Percentiles rank a stretch among this genome's conserved stretches.
These are phyloP conservation scores for Echinosophora koreensis DNA, from an alignment of 306 rosid genomes.

Conservation along the genomic window DNA sequence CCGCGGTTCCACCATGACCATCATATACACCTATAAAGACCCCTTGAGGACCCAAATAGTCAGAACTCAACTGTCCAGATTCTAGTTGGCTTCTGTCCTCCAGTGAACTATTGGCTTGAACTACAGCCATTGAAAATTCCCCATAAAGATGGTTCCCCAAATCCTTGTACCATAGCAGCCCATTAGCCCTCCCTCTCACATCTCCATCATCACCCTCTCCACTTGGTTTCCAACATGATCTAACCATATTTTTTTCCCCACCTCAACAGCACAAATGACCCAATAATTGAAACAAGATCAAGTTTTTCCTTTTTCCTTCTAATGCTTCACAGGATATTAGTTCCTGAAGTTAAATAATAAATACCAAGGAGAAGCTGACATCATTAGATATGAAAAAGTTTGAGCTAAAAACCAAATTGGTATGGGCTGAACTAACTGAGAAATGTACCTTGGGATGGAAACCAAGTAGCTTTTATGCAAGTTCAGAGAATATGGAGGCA, in stretches of 20 bases:
- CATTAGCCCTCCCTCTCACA: slow-evolving; percentile 67
- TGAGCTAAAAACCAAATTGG: slow-evolving; percentile 69
- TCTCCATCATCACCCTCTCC: slow-evolving; percentile 64
- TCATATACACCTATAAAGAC: slow-evolving; percentile 82
- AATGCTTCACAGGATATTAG: slow-evolving; percentile 50
- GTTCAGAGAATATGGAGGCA: slow-evolving; percentile 78
- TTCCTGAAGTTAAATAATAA: slow-evolving; percentile 51
- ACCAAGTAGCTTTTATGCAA: slow-evolving; percentile 56
- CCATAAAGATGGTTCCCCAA: slow-evolving; percentile 84
- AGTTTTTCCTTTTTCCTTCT: slow-evolving; percentile 35
- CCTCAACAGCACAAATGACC: slow-evolving; percentile 48
- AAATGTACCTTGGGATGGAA: slow-evolving; percentile 70
- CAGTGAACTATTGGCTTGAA: slow-evolving; percentile 76
- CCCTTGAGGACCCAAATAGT: slow-evolving; percentile 66
- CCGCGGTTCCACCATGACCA: slow-evolving; percentile 89
- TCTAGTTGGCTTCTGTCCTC: slow-evolving; percentile 86
- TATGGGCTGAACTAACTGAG: slow-evolving; percentile 76
- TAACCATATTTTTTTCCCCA: slow-evolving; percentile 60
- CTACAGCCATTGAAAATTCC: slow-evolving; percentile 84
- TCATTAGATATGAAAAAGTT: slow-evolving; percentile 59
- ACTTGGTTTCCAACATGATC: slow-evolving; percentile 72
- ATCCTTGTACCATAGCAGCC: slow-evolving; percentile 84
- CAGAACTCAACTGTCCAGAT: slow-evolving; percentile 76
- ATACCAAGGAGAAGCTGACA: slow-evolving; percentile 59
- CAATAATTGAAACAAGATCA: slow-evolving; percentile 40